phyloP scores from a whole-genome alignment of 306 rosid species.

The Prunus fruticosa region DNA sequence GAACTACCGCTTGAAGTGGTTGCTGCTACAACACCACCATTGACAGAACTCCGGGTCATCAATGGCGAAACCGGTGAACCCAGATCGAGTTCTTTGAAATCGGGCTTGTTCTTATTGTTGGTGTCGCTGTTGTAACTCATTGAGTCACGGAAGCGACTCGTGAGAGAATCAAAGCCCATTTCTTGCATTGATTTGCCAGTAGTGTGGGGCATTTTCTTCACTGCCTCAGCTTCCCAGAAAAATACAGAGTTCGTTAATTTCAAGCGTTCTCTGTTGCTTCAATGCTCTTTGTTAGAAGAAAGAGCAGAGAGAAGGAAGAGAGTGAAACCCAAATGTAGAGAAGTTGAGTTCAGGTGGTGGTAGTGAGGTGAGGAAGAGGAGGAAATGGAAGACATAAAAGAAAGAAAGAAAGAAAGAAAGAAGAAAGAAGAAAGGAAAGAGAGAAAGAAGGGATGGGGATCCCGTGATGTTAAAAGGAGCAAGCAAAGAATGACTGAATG shows the following conservation, averaged over 20 bases:
- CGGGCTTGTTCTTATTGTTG: slow-evolving; percentile 48
- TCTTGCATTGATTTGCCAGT: slow-evolving; percentile 45
- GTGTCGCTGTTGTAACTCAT: slow-evolving; percentile 26
- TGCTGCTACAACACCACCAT: slow-evolving; percentile 10
- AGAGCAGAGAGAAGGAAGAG: slow-evolving; percentile 6
- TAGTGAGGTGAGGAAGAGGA: slow-evolving; percentile 18
- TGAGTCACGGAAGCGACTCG: slow-evolving; percentile 37
- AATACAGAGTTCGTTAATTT: neutral
- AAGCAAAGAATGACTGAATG: slow-evolving; percentile 74
- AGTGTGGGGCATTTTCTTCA: slow-evolving; percentile 36
- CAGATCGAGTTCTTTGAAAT: slow-evolving; percentile 66
- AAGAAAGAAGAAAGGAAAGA: slow-evolving; percentile 28
- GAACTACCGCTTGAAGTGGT: slow-evolving; percentile 49
- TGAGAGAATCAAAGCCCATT: slow-evolving; percentile 44
- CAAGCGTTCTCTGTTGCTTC: neutral
- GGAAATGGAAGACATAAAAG: neutral
- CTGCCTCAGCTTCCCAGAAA: neutral
- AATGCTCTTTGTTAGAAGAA: slow-evolving; percentile 10
- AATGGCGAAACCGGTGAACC: slow-evolving; percentile 54
- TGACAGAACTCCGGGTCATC: slow-evolving; percentile 23
- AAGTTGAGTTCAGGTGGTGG: neutral
- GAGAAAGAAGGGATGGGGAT: slow-evolving; percentile 49
- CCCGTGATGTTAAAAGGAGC: slow-evolving; percentile 86
- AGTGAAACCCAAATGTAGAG: neutral
- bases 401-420: slow-evolving; percentile 19